Evolutionary conservation across 495 filamentous ascomycete species (phyloP).

Genomic region (Penicillium bovifimosum): DNA sequence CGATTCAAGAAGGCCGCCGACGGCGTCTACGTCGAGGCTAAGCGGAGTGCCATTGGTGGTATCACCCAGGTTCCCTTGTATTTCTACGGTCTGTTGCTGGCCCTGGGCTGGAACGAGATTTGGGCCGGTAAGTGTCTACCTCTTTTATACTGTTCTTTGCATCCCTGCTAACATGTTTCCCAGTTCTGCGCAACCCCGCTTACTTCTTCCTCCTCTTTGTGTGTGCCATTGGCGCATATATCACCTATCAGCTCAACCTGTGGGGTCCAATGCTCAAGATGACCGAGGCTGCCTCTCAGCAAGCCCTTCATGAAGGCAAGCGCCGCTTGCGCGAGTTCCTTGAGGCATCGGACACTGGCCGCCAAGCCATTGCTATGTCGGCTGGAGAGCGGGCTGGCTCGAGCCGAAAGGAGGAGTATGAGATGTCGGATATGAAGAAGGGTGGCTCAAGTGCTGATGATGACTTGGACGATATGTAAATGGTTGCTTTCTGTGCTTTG

Average conservation of each 20-base stretch:
- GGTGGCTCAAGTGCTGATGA: slow-evolving; percentile 26
- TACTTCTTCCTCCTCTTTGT: slow-evolving; percentile 87
- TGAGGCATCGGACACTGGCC: slow-evolving; percentile 70
- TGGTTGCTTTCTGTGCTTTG: slow-evolving; percentile 28
- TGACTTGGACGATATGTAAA: slow-evolving; percentile 41
- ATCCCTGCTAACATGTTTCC: slow-evolving; percentile 10
- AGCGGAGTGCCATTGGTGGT: slow-evolving; percentile 90
- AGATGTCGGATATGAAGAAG: slow-evolving; percentile 42
- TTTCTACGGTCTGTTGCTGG: slow-evolving; percentile 84
- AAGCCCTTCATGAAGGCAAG: slow-evolving; percentile 85
- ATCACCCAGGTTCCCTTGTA: slow-evolving; percentile 92
- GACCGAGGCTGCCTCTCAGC: slow-evolving; percentile 78
- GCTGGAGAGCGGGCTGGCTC: slow-evolving; percentile 21
- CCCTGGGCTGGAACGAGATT: slow-evolving; percentile 96
- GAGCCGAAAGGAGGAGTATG: slow-evolving; percentile 34
- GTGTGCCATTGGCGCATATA: slow-evolving; percentile 66
- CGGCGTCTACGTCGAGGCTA: slow-evolving; percentile 95
- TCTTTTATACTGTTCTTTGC: neutral
- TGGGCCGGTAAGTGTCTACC: slow-evolving; percentile 62
- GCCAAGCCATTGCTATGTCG: slow-evolving; percentile 73
- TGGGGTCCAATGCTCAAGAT: slow-evolving; percentile 95
- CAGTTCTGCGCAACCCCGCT: slow-evolving; percentile 86
- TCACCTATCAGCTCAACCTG: slow-evolving; percentile 88
- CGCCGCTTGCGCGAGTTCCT: slow-evolving; percentile 82
- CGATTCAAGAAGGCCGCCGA: slow-evolving; percentile 97